A percentile compares a stretch with the other conserved stretches of the same genome.
These are phyloP conservation scores for Podila verticillata DNA, from an alignment of 192 early-diverging fungal species.

Conservation along the genomic window DNA sequence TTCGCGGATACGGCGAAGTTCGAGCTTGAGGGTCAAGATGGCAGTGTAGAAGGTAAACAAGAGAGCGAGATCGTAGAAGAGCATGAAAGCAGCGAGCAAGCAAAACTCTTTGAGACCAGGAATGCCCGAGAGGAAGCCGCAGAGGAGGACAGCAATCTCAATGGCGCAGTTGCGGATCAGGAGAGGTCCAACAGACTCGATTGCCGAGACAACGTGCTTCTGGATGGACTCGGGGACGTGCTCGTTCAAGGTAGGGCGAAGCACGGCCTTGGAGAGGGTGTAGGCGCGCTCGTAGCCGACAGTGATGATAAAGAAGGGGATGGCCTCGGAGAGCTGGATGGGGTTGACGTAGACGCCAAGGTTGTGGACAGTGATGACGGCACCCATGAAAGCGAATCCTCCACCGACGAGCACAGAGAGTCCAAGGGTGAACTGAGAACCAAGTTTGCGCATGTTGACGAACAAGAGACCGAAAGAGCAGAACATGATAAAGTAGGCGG, in stretches of 20 bases:
- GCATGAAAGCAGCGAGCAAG: constrained; percentile 79
- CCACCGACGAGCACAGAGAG: constrained; percentile 75
- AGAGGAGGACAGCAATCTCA: constrained; percentile 81
- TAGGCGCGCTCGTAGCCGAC: constrained; percentile 93
- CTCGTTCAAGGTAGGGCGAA: constrained; percentile 56
- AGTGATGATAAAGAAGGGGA: constrained; percentile 91
- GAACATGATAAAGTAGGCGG: constrained; percentile 85
- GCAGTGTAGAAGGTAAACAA: constrained; percentile 90
- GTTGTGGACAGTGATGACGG: constrained; percentile 72
- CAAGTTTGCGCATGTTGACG: constrained; percentile 85
- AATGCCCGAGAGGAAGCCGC: constrained; percentile 81
- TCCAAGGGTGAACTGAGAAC: constrained; percentile 81
- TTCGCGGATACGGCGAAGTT: constrained; percentile 63
- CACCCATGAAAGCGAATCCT: constrained; percentile 81
- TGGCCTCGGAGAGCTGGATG: constrained; percentile 79
- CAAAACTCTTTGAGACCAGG: constrained; percentile 84
- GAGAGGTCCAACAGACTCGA: constrained; percentile 68
- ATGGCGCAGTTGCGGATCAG: constrained; percentile 83
- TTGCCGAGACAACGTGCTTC: constrained; percentile 69
- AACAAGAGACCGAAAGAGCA: constrained; percentile 84
- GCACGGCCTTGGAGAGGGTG: constrained; percentile 82
- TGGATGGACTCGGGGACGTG: constrained; percentile 46
- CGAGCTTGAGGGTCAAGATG: constrained; percentile 88
- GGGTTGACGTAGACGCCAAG: constrained; percentile 77
- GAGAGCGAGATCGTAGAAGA: constrained; percentile 83